These are phyloP conservation scores for Adansonia gregorii DNA, from an alignment of 441 rosid species.

Conservation along the genomic window DNA sequence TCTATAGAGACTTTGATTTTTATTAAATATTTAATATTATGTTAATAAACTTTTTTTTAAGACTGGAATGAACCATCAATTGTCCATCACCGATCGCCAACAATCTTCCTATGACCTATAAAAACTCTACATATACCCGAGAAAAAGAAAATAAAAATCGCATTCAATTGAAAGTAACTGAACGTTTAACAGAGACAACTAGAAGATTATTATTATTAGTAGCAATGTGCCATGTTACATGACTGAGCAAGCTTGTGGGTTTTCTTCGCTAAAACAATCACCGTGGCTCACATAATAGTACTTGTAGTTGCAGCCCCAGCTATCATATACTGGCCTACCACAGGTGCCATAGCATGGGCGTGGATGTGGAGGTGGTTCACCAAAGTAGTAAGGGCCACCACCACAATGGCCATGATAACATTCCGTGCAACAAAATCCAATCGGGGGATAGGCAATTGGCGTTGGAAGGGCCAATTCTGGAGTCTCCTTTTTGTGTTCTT, in stretches of 20 bases:
- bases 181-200: background rate
- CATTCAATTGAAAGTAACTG: too few relatives aligned
- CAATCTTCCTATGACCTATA: background rate
- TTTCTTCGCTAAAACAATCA: conserved; percentile 32
- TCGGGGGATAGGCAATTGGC: background rate
- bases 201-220: too few relatives aligned
- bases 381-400: conserved; percentile 19
- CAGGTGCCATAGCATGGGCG: background rate
- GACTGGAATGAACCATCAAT: background rate
- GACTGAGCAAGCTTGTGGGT: conserved; percentile 31
- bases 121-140: background rate
- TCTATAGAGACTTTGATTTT: too few relatives aligned
- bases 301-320: conserved; percentile 1
- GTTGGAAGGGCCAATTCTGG: too few relatives aligned
- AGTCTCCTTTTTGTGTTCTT: too few relatives aligned
- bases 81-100: background rate
- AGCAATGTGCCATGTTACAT: background rate
- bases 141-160: background rate
- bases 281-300: conserved; percentile 6
- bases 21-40: background rate
- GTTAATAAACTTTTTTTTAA: background rate
- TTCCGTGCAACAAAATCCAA: conserved; percentile 8
- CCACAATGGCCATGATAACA: conserved; percentile 16
- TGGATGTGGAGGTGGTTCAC: conserved; percentile 2
- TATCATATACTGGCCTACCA: conserved; percentile 17